A percentile compares a stretch with the other conserved stretches of the same genome.
Evolutionary conservation across 1,139 yeast genomes (phyloP).

Genomic region (Magnusiomyces ingens): DNA sequence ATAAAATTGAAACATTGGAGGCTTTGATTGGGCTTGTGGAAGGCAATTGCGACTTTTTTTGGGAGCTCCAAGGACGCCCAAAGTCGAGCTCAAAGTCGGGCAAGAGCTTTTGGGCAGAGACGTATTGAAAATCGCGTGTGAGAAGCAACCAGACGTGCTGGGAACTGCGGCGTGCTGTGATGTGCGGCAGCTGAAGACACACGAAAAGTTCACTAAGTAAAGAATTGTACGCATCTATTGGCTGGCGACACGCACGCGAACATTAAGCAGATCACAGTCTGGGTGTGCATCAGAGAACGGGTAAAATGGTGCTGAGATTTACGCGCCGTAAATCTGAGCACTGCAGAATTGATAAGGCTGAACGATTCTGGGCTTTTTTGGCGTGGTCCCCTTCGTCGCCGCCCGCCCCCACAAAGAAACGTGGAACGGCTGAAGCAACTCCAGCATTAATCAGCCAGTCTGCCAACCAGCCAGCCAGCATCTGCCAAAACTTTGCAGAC

Average conservation of each 20-base stretch:
- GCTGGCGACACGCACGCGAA: background rate
- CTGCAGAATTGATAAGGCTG: background rate
- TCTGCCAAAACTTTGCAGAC: no score
- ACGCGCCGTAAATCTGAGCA: conserved; percentile 15
- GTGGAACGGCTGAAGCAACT: no score
- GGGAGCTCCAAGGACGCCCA: no score
- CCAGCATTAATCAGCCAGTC: no score
- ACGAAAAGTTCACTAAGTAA: no score
- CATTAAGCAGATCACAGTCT: conserved; percentile 3
- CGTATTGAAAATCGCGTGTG: background rate
- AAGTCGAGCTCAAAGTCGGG: no score
- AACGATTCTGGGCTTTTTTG: background rate
- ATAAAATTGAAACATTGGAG: no score
- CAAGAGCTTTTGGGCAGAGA: no score
- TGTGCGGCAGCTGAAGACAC: no score
- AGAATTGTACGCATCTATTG: no score
- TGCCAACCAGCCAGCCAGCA: no score
- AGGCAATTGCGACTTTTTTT: conserved; percentile 5
- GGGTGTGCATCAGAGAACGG: conserved; percentile 8
- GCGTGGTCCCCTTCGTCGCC: background rate
- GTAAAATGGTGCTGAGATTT: conserved; percentile 15
- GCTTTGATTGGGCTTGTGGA: conserved; percentile 1
- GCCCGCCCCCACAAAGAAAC: no score
- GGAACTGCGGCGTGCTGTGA: background rate
- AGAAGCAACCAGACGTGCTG: background rate